These are phyloP conservation scores for Trichosporon coremiiforme DNA, from an alignment of 1,284 basidiomycete genomes.

Conservation along the genomic window DNA sequence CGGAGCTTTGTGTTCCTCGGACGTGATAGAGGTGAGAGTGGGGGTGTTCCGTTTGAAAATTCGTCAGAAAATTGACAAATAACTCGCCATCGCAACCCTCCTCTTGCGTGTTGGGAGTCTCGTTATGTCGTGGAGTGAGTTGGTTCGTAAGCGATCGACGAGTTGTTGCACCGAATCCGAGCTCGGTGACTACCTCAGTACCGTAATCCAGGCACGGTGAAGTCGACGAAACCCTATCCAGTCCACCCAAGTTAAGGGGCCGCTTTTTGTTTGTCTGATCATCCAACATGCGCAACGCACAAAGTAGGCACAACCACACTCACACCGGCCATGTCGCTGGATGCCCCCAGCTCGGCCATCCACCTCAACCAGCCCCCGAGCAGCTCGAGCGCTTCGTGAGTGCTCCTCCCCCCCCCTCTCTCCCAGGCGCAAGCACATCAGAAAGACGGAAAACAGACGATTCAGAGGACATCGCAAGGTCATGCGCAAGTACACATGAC, in stretches of 20 bases:
- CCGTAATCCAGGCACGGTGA: not conserved
- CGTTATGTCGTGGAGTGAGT: not conserved
- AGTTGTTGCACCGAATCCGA: not conserved
- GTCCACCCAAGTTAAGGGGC: not conserved
- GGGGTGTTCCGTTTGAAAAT: too few species aligned
- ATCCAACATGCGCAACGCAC: constrained; percentile 10
- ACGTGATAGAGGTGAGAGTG: too few species aligned
- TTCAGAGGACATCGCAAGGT: not conserved
- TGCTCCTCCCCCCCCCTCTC: constrained; percentile 13
- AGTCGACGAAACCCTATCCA: not conserved
- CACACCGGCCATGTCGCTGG: constrained; percentile 48
- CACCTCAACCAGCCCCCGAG: constrained; percentile 54
- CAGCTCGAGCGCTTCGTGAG: constrained; percentile 46
- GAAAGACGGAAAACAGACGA: not conserved
- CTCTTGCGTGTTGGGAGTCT: not conserved
- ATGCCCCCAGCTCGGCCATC: constrained; percentile 52
- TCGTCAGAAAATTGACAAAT: too few species aligned
- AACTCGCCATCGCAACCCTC: too few species aligned
- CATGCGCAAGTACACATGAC: not conserved
- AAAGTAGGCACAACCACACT: constrained; percentile 20
- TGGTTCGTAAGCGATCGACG: not conserved
- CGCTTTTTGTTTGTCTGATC: constrained; percentile 21
- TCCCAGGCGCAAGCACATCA: not conserved
- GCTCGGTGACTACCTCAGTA: not conserved
- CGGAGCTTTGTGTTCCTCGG: too few species aligned